These are phyloP conservation scores for Exophiala calicioides DNA, from an alignment of 2,329 filamentous ascomycete genomes.

Conservation along the genomic window DNA sequence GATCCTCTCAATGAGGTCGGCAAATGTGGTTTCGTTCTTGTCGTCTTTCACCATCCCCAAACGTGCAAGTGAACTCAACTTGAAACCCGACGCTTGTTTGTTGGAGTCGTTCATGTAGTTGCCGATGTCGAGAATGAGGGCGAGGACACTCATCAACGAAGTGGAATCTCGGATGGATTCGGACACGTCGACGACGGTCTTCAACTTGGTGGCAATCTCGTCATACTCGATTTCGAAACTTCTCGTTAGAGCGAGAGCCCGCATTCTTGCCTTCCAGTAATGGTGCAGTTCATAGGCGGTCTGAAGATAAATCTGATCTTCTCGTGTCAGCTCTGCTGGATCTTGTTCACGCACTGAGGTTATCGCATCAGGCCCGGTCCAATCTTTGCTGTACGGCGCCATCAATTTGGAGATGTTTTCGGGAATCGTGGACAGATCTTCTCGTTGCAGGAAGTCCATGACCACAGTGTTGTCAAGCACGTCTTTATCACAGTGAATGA, in stretches of 20 bases:
- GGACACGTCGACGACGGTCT: slow-evolving; percentile 81
- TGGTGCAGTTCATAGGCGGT: slow-evolving; percentile 94
- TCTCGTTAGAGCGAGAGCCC: slow-evolving; percentile 79
- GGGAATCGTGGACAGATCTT: slow-evolving; percentile 87
- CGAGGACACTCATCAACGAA: slow-evolving; percentile 91
- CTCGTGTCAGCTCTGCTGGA: slow-evolving; percentile 81
- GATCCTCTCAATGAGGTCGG: slow-evolving; percentile 93
- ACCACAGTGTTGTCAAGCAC: slow-evolving; percentile 87
- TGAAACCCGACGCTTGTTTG: slow-evolving; percentile 97
- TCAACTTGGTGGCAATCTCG: slow-evolving; percentile 81
- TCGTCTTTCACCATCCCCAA: slow-evolving; percentile 98
- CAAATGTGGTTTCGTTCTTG: slow-evolving; percentile 95
- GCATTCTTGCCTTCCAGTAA: slow-evolving; percentile 98
- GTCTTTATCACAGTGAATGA: slow-evolving; percentile 90
- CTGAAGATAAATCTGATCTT: slow-evolving; percentile 92
- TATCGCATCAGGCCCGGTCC: slow-evolving; percentile 83
- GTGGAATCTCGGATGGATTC: slow-evolving; percentile 90
- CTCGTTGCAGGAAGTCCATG: slow-evolving; percentile 94
- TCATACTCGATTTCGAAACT: slow-evolving; percentile 89
- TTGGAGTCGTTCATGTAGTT: slow-evolving; percentile 99
- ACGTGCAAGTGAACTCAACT: slow-evolving; percentile 88
- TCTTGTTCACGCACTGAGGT: slow-evolving; percentile 80
- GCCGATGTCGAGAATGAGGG: slow-evolving; percentile 93
- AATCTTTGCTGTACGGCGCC: slow-evolving; percentile 94
- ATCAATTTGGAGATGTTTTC: slow-evolving; percentile 89